Base-by-base conservation (phyloP, 352 stramenopile species). In the Globisporangium abappressorium region DNA sequence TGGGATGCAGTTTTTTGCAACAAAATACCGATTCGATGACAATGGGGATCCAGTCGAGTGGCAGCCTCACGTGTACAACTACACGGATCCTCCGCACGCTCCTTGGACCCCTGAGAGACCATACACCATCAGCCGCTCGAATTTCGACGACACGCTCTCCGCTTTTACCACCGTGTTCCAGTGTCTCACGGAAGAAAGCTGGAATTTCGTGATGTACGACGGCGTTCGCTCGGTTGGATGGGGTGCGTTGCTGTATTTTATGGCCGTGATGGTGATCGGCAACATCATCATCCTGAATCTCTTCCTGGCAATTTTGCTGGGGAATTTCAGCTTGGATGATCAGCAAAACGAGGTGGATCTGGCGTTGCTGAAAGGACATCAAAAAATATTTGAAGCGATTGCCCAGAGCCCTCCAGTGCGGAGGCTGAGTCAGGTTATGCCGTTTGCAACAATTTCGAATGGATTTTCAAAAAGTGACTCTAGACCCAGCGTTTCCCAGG, bases 221-320 rank as follows among this genome's bases (percentile, higher is more conserved):
- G 80, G 77, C 28, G 81, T 90, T 69, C 86, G 77, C 24, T 76
- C 80, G 5, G 77, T 68, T 11, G 74, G 73, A 28, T 81, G 71
- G 73, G 60, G 38, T 24, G 75, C 75, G 14, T 57, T 74, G 5
- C 4, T 82, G 20, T 97, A 92, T 67, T 91, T 93, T 54, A 14
- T 95, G 20, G 30, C 69, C 9, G 76, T 84, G 7, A 81, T 97
- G 71, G 65, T 97, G 0, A 72, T 97, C 33, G 86, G 89, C 36
- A 82, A 87, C 34, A 96, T 96, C 75, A 89, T 95, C 65, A 78
- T 96, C 22, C 70, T 98, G 11, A 97, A 97, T 65, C 69, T 98
- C 9, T 96, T 98, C 64, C 75, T 97, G 3, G 91, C 90, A 0
- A 96, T 98, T 69, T 66, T 98, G 18, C 75, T 98, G 11, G 76